These are phyloP conservation scores for Podospora tetraspora DNA, from an alignment of 495 filamentous ascomycete species.

Conservation along the genomic window DNA sequence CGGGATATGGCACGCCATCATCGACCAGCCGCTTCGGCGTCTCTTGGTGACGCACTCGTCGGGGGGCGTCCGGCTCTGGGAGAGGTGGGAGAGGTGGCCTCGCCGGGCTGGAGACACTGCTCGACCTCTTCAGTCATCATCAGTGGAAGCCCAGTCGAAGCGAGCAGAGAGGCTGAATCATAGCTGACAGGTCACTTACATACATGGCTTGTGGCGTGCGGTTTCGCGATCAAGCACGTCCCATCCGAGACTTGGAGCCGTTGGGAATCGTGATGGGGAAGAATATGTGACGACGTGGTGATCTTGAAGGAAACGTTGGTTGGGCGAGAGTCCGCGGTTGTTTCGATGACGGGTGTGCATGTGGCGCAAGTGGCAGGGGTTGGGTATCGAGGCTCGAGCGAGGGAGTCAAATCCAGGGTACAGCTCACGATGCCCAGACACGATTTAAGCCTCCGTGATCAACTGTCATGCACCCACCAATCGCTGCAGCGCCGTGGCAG, in stretches of 20 bases:
- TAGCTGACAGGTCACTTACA: background rate
- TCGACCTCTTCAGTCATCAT: background rate
- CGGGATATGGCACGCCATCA: background rate
- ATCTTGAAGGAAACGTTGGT: background rate
- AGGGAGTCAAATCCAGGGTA: background rate
- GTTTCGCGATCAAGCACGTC: background rate
- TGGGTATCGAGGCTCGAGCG: background rate
- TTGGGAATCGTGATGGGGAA: background rate
- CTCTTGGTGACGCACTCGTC: background rate
- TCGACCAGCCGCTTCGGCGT: background rate
- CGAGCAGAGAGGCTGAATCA: background rate
- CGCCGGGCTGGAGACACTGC: too few species aligned
- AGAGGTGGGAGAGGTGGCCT: background rate
- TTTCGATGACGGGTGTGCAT: background rate
- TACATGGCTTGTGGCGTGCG: background rate
- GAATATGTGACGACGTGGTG: background rate
- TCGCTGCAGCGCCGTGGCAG: background rate
- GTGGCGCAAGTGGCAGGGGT: background rate
- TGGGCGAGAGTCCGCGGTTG: too few species aligned
- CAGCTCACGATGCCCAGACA: background rate
- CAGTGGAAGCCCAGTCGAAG: too few species aligned
- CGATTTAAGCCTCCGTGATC: background rate
- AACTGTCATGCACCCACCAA: background rate
- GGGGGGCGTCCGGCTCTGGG: background rate
- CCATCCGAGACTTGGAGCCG: background rate